Evolutionary conservation across 305 asterid genomes (phyloP), one percentile per base, ranked within the genome.

Genomic region (Withania somnifera): DNA sequence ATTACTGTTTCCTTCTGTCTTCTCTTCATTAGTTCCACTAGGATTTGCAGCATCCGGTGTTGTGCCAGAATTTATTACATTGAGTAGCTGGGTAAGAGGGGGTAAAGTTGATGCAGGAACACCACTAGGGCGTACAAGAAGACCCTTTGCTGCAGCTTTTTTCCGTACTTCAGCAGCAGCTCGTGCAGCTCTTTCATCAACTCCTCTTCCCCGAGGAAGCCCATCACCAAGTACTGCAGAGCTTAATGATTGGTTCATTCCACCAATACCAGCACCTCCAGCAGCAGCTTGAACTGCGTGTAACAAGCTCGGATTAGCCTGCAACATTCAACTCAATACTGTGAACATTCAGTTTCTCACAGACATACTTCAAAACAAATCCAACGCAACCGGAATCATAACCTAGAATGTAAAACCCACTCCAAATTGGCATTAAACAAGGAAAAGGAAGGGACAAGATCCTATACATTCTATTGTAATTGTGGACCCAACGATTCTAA

Each of bases 81-180:
- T 86, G 61, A 91, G 89, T 78, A 93, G 90, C 81, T 93, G 97
- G 52, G 91, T 84, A 6, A 91, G 89, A 6, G 97, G 91, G 1
- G 94, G 96, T 68, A 91, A 26, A 80, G 91, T 91, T 68, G 86
- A 91, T 53, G 87, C 90, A 3, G 97, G 93, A 71, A 88, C 91
- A 50, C 91, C 95, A 36, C 89, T 95, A 24, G 91, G 98, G 58
- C 94, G 97, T 51, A 87, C 87, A 80, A 86, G 77, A 56, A 93
- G 91, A 83, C 98, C 98, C 85, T 89, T 91, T 11, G 98, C 99
- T 26, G 97, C 97, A 57, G 97, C 98, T 87, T 94, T 97, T 86
- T 93, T 94, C 63, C 97, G 87, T 57, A 82, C 91, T 80, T 92
- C 98, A 2, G 93, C 98, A 63, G 97, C 89, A 71, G 99, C 98